Evolutionary conservation across 176 grass and related monocot genomes (phyloP).

Genomic region (Bonia amplexicaulis): DNA sequence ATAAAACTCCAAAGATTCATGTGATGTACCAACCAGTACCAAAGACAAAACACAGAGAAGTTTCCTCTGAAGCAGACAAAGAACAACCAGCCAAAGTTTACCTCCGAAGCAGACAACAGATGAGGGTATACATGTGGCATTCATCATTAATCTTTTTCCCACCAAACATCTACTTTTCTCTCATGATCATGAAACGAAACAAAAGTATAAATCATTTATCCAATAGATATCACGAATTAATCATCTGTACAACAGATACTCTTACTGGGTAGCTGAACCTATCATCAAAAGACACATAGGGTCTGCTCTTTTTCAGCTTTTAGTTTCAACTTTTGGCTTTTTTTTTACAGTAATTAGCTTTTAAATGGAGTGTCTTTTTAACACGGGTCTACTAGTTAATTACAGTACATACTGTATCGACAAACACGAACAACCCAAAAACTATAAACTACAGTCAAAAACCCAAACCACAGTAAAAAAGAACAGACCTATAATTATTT

Average conservation of each 20-base stretch:
- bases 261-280: not conserved
- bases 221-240: not conserved
- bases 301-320: too few relatives aligned
- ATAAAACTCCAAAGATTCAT: constrained; percentile 29
- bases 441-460: too few relatives aligned
- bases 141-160: not conserved
- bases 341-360: too few relatives aligned
- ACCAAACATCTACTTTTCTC: not conserved
- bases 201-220: not conserved
- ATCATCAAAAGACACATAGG: not conserved
- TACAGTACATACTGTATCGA: too few relatives aligned
- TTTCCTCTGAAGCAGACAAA: not conserved
- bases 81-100: not conserved
- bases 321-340: too few relatives aligned
- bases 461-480: too few relatives aligned
- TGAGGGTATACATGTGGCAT: not conserved
- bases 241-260: not conserved
- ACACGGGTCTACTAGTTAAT: too few relatives aligned
- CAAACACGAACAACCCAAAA: too few relatives aligned
- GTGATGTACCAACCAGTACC: not conserved
- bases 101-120: not conserved
- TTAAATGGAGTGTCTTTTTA: too few relatives aligned
- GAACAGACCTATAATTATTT: too few relatives aligned
- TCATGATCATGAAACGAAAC: not conserved
- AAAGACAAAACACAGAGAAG: not conserved